Evolutionary conservation across 1,139 yeast species (phyloP).

Genomic region (Geotrichum restrictum): DNA sequence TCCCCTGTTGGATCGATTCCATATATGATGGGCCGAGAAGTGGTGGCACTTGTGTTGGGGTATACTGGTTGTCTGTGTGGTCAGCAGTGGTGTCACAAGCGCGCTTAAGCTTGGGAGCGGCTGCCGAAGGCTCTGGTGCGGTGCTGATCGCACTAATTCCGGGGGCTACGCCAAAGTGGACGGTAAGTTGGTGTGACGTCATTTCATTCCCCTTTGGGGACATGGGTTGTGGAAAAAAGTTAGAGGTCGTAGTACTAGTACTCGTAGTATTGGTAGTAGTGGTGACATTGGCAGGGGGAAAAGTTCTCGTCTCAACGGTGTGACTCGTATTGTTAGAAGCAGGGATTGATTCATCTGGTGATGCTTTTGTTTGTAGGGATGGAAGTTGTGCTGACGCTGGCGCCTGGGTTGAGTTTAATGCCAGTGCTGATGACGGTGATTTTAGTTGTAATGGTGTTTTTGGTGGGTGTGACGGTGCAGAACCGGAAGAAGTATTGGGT

Average conservation of each 20-base stretch:
- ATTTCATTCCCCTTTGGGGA: constrained; percentile 1
- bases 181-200: constrained; percentile 1
- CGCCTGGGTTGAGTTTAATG: no score
- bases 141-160: not conserved
- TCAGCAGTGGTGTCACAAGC: constrained; percentile 3
- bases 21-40: no score
- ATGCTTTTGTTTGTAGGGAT: no score
- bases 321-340: no score
- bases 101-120: not conserved
- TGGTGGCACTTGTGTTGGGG: no score
- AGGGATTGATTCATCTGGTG: no score
- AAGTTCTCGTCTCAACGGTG: no score
- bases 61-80: not conserved
- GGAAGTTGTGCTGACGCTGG: no score
- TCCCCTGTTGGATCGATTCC: not conserved
- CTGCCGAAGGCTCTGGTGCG: not conserved
- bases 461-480: no score
- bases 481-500: no score
- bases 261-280: not conserved
- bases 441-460: no score
- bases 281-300: not conserved
- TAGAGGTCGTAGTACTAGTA: not conserved
- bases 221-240: not conserved
- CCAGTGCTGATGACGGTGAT: no score
- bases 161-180: not conserved